Conservation (phyloP, 768 basidiomycete species). For the Kwoniella sp. region DNA sequence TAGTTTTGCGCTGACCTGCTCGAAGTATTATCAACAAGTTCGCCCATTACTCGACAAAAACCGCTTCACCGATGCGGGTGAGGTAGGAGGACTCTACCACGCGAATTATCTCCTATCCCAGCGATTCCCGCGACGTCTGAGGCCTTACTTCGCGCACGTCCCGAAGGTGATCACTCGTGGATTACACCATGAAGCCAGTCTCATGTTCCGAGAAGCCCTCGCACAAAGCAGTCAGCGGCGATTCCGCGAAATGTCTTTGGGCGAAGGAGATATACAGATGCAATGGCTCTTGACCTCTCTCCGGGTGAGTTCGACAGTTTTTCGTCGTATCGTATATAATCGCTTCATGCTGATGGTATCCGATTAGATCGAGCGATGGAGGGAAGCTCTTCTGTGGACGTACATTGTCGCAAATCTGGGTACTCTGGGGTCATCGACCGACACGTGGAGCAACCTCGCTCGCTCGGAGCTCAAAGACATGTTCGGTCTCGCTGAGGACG, state of each 20-base stretch:
- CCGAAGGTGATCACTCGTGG: slow-evolving; percentile 52
- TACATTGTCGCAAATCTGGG: slow-evolving; percentile 50
- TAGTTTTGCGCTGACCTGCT: not conserved
- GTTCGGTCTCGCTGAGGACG: slow-evolving; percentile 40
- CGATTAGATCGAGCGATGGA: slow-evolving; percentile 50
- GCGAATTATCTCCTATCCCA: slow-evolving; percentile 50
- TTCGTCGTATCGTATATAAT: no score
- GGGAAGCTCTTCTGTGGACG: slow-evolving; percentile 55
- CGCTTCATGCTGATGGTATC: slow-evolving; percentile 5
- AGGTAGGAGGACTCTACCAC: slow-evolving; percentile 49
- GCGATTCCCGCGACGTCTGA: slow-evolving; percentile 46
- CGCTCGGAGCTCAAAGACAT: slow-evolving; percentile 40
- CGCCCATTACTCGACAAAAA: slow-evolving; percentile 45
- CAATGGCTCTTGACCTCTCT: slow-evolving; percentile 49
- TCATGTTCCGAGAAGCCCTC: slow-evolving; percentile 51
- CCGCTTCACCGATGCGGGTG: slow-evolving; percentile 48
- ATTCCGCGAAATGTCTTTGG: slow-evolving; percentile 47
- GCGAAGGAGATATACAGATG: slow-evolving; percentile 52
- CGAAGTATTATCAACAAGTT: slow-evolving; percentile 44
- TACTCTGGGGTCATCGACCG: slow-evolving; percentile 18
- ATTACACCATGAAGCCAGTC: slow-evolving; percentile 50
- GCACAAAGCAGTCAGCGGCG: slow-evolving; percentile 37
- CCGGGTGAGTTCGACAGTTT: slow-evolving; percentile 27
- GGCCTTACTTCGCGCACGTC: slow-evolving; percentile 53
- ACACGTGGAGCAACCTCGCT: slow-evolving; percentile 37